Conservation (phyloP, 129 eudicot genomes). For the Centaurea solstitialis region DNA sequence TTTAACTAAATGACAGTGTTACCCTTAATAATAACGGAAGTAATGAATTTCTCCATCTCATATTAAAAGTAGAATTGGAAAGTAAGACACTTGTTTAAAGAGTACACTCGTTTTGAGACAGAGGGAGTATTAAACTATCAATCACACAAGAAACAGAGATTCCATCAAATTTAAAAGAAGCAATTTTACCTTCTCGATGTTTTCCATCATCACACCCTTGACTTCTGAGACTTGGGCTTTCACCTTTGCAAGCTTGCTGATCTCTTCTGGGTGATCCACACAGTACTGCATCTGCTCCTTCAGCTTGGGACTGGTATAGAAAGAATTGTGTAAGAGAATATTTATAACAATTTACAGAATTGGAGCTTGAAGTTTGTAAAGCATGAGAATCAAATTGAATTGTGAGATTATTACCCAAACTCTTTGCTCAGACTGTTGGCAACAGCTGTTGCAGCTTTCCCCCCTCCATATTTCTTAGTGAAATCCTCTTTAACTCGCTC, state of each 20-base stretch:
- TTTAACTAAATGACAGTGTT: neutral
- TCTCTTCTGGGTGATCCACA: conserved; percentile 81
- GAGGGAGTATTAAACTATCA: neutral
- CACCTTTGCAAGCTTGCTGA: conserved; percentile 73
- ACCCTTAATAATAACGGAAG: neutral
- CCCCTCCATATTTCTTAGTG: conserved; percentile 92
- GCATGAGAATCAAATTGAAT: neutral
- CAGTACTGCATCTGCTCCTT: conserved; percentile 89
- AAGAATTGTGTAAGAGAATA: neutral
- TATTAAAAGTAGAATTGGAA: neutral
- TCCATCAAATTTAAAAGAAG: neutral
- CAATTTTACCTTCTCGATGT: conserved; percentile 70
- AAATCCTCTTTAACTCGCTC: conserved; percentile 89
- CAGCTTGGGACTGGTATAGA: conserved; percentile 55
- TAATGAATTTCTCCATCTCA: neutral
- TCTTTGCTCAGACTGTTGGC: conserved; percentile 88
- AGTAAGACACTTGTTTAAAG: neutral
- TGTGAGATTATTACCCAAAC: conserved; percentile 72
- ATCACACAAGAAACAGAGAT: neutral
- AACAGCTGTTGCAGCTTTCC: conserved; percentile 88
- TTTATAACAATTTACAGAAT: neutral
- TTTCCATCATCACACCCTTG: conserved; percentile 89
- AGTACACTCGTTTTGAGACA: neutral
- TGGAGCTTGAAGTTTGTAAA: neutral
- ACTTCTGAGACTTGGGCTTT: conserved; percentile 88